These are phyloP conservation scores for Saccharata proteae DNA, from an alignment of 2,329 filamentous ascomycete genomes.

Conservation along the genomic window DNA sequence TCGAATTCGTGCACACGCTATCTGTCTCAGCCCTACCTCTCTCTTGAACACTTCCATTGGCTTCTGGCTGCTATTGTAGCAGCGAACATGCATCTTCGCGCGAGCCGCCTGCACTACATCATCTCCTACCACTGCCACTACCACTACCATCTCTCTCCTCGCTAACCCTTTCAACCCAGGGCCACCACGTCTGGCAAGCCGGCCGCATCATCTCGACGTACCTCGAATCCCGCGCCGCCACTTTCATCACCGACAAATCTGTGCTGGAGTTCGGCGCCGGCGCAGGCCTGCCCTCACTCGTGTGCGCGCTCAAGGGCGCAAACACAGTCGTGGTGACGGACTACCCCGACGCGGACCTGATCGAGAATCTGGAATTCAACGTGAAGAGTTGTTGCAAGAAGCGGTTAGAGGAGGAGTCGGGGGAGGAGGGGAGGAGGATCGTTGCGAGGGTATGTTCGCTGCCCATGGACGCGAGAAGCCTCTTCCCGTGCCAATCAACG, in stretches of 20 bases:
- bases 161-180: conserved; percentile 33
- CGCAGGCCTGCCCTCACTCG: conserved; percentile 70
- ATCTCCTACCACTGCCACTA: neutral
- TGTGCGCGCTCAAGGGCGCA: conserved; percentile 63
- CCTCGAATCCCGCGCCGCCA: conserved; percentile 54
- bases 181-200: conserved; percentile 86
- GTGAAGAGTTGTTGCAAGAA: conserved; percentile 35
- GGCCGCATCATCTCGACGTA: conserved; percentile 65
- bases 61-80: no score
- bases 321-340: conserved; percentile 63
- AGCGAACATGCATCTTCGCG: no score
- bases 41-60: no score
- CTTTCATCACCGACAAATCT: conserved; percentile 52
- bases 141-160: neutral
- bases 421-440: conserved; percentile 25
- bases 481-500: no score
- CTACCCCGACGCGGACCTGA: conserved; percentile 74
- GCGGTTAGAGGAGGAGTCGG: conserved; percentile 4
- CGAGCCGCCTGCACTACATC: no score
- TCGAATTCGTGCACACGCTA: no score
- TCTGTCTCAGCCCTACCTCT: no score
- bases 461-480: no score
- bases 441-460: conserved; percentile 17
- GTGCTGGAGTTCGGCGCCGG: conserved; percentile 84
- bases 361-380: conserved; percentile 69